A percentile compares a stretch with the other conserved stretches of the same genome.
These are phyloP conservation scores for Suhomyces yuchorum DNA, from an alignment of 1,139 yeast genomes.

Conservation along the genomic window DNA sequence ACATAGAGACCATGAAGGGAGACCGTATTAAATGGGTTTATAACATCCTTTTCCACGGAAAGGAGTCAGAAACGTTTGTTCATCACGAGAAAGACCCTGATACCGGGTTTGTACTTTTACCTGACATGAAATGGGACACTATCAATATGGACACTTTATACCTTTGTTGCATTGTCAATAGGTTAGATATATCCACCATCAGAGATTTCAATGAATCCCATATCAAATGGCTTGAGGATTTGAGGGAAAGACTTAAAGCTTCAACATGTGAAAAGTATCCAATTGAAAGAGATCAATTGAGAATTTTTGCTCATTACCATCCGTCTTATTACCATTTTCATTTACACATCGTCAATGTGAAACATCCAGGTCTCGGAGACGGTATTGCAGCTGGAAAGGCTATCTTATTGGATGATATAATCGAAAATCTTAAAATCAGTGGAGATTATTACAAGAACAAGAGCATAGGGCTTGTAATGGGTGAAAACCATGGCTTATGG, in stretches of 20 bases:
- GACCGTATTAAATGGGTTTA: slow-evolving; percentile 86
- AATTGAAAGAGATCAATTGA: slow-evolving; percentile 50
- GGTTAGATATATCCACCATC: slow-evolving; percentile 70
- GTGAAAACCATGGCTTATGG: slow-evolving; percentile 84
- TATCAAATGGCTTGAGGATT: slow-evolving; percentile 51
- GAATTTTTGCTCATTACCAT: slow-evolving; percentile 85
- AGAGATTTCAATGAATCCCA: slow-evolving; percentile 72
- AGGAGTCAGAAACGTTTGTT: slow-evolving; percentile 79
- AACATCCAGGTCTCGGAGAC: slow-evolving; percentile 71
- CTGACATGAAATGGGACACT: slow-evolving; percentile 95
- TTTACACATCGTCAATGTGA: slow-evolving; percentile 80
- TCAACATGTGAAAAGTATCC: slow-evolving; percentile 50
- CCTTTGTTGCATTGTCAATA: slow-evolving; percentile 72
- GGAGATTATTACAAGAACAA: slow-evolving; percentile 50
- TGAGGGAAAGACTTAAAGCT: slow-evolving; percentile 47
- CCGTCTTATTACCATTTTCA: slow-evolving; percentile 97
- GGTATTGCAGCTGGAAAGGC: slow-evolving; percentile 82
- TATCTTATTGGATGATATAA: slow-evolving; percentile 74
- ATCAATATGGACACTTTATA: slow-evolving; percentile 68
- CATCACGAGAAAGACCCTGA: slow-evolving; percentile 58
- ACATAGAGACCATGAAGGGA: slow-evolving; percentile 75
- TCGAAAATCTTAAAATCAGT: slow-evolving; percentile 60
- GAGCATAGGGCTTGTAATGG: slow-evolving; percentile 58
- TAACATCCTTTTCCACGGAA: slow-evolving; percentile 78
- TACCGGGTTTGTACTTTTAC: slow-evolving; percentile 62